Conservation (phyloP, 306 rosid species). For the Trifolium dubium region DNA sequence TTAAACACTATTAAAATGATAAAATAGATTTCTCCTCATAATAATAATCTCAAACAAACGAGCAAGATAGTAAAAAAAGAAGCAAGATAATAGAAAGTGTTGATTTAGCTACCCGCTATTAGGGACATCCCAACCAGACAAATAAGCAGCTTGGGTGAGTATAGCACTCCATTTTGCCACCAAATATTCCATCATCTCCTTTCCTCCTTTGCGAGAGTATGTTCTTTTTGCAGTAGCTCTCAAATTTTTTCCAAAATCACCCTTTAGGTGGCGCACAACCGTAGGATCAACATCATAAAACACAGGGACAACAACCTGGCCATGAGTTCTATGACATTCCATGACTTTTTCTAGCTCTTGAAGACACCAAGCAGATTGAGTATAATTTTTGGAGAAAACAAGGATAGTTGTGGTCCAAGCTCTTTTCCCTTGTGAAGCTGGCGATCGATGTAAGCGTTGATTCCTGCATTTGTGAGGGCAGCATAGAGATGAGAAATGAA, state of each 20-base stretch:
- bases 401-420: no score
- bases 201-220: no score
- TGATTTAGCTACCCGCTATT: no score
- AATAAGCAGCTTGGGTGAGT: background rate
- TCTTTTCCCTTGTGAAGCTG: background rate
- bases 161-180: no score
- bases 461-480: background rate
- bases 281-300: background rate
- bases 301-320: background rate
- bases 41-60: no score
- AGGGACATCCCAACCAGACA: background rate
- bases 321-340: background rate
- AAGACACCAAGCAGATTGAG: constrained; percentile 42
- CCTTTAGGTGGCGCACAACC: background rate
- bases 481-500: background rate
- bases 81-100: no score
- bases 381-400: background rate
- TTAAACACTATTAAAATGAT: no score
- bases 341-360: background rate
- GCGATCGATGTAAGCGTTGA: background rate
- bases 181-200: no score
- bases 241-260: background rate
- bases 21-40: no score
- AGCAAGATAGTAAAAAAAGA: no score
- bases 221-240: background rate